Base-by-base conservation (phyloP, 805 yeast genomes). In the Candida awuae region DNA sequence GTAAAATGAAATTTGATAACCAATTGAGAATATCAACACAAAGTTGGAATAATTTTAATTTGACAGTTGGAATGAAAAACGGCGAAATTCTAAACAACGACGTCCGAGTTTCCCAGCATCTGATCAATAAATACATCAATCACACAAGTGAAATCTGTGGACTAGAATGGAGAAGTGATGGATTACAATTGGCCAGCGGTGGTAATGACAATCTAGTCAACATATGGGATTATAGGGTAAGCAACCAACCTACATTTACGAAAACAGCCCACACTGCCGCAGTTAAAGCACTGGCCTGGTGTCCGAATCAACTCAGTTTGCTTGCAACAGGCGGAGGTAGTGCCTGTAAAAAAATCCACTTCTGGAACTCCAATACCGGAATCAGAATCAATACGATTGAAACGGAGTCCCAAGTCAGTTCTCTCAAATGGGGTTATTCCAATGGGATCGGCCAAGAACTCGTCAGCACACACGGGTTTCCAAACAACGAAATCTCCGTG, bases 281-380 rank as follows among this genome's bases (percentile, higher is more conserved):
- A 1, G 95, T 90, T 5, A 92, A 92, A 61, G 97, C 97, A 2
- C 59, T 92, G 35, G 78, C 90, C 8, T 90, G 97, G 96, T 83
- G 94, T 55, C 97, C 97, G 2, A 81, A 81, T 57, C 90, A 85
- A 50, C 65, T 65, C 22, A 80, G 83, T 44, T 61, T 88, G 38
- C 67, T 90, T 37, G 97, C 97, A n/a, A 82, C 96, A 3, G 98
- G 97, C 6, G 98, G 98, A 37, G 98, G 98, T 13, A 81, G 94
- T 10, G 73, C 84, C 23, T 97, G 92, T 61, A 81, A 78, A 55
- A 74, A 80, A 34, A 84, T 90, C 43, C 90, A 90, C 61, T 85
- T 92, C 62, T 92, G 97, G 97, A 92, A 92, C 61, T 77, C 96
- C 3, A 75, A 84, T 15, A 84, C 94, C 0, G 98, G 97, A 1